Base-by-base conservation (phyloP, 768 basidiomycete genomes). In the Auricularia auricula-judae region DNA sequence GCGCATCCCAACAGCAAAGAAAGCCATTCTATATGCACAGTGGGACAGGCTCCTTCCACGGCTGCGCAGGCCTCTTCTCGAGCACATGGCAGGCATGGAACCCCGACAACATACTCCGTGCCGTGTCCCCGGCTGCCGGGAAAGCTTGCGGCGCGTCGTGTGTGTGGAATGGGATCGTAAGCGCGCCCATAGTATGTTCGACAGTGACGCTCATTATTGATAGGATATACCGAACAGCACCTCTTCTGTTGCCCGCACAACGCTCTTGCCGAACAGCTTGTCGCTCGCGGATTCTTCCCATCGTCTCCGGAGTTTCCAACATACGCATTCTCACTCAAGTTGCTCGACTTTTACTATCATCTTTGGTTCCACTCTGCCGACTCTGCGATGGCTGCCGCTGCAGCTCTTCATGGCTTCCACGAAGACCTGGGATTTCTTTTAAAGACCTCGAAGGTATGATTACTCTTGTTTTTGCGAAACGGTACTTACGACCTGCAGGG, bases 351-450 rank as follows among this genome's bases (percentile, higher is more conserved):
- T 62, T 77, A 76, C 63, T 63, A 54, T 0, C 69, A 72, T 1
- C 65, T 78, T 0, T 79, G 79, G 51, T 72, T 78, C 62, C 66
- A 70, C 0, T 76, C 77, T 0, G 78, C 76, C 21, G 72, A 79
- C 63, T 76, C 76, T 3, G 67, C 77, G 44, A 70, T 72, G 51
- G 74, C 69, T 1, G 47, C 74, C 35, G 67, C 75, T 0, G 47
- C 58, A 14, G 72, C 74, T 0, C 66, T 78, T 2, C 72, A 71
- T 29, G 69, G 67, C 0, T 73, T 74, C 59, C 78, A 79, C 58
- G 63, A 36, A 10, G 58, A 67, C 14, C 68, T 72, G 2, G 74
- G 74, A 1, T 76, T 69, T 59, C 29, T 51, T 3, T 36, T 71
- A 1, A 7, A 67, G 0, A 67, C 72, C 42, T 11, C 23, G 1